Evolutionary conservation across 108 stramenopile species (phyloP).

Genomic region (Cyclotella atomus): DNA sequence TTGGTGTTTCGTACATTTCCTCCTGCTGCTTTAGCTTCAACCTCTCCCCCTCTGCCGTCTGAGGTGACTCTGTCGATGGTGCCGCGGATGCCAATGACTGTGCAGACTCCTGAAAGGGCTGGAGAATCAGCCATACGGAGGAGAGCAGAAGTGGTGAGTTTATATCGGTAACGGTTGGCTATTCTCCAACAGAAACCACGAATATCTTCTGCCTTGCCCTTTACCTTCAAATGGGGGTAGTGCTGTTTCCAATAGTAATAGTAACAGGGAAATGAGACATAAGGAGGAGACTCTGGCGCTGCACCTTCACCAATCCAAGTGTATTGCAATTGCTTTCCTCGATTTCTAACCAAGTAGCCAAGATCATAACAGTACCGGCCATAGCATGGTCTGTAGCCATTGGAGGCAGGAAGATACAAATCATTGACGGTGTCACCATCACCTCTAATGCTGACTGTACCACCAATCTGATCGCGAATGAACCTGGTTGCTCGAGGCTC

Average conservation of each 20-base stretch:
- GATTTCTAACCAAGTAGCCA: neutral
- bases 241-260: constrained; percentile 6
- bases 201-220: neutral
- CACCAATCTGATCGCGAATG: neutral
- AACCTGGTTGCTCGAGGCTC: neutral
- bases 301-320: neutral
- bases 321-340: neutral
- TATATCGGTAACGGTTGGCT: neutral
- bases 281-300: neutral
- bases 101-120: neutral
- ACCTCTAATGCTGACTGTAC: neutral
- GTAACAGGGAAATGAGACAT: neutral
- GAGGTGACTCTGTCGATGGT: neutral
- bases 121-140: neutral
- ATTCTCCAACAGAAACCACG: constrained; percentile 2
- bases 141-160: neutral
- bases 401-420: neutral
- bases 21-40: neutral
- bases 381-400: neutral
- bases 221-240: constrained; percentile 15
- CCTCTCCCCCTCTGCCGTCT: neutral
- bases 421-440: neutral
- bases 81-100: neutral
- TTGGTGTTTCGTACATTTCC: neutral
- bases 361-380: neutral